phyloP scores from a whole-genome alignment of 768 basidiomycete genomes.

The Galerina marginata region DNA sequence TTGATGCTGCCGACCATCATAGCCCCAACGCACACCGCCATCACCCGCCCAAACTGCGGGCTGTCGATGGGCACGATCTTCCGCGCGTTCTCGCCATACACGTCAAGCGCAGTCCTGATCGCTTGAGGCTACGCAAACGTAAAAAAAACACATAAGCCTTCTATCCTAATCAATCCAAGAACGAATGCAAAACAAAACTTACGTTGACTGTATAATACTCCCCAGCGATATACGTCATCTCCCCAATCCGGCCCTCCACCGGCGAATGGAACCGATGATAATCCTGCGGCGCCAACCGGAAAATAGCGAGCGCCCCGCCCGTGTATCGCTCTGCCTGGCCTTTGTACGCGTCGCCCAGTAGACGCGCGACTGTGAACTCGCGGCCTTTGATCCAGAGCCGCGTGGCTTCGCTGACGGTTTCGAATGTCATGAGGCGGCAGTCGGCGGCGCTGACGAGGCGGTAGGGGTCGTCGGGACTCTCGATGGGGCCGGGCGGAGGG shows the following conservation, averaged over 20 bases:
- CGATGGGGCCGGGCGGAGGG: conserved; percentile 80
- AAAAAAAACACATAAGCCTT: neutral
- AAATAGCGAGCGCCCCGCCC: conserved; percentile 88
- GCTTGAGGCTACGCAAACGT: conserved; percentile 76
- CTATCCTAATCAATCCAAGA: neutral
- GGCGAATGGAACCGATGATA: conserved; percentile 95
- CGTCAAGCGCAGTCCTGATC: conserved; percentile 86
- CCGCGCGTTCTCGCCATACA: conserved; percentile 93
- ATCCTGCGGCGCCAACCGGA: conserved; percentile 92
- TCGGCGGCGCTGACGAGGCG: conserved; percentile 91
- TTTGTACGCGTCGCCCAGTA: conserved; percentile 83
- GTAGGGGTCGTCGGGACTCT: conserved; percentile 72
- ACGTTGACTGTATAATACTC: conserved; percentile 98
- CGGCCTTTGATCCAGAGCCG: conserved; percentile 96
- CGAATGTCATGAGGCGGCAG: conserved; percentile 95
- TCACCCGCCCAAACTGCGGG: conserved; percentile 87
- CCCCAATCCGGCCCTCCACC: conserved; percentile 83
- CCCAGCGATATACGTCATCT: conserved; percentile 82
- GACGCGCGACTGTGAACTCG: conserved; percentile 81
- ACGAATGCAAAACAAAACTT: conserved; percentile 27
- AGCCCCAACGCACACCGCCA: conserved; percentile 90
- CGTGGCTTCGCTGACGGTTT: conserved; percentile 85
- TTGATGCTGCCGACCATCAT: conserved; percentile 96
- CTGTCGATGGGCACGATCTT: conserved; percentile 94
- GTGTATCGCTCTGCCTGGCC: conserved; percentile 70